Evolutionary conservation across 345 rosid species (phyloP).

Genomic region (Heritiera fomes): DNA sequence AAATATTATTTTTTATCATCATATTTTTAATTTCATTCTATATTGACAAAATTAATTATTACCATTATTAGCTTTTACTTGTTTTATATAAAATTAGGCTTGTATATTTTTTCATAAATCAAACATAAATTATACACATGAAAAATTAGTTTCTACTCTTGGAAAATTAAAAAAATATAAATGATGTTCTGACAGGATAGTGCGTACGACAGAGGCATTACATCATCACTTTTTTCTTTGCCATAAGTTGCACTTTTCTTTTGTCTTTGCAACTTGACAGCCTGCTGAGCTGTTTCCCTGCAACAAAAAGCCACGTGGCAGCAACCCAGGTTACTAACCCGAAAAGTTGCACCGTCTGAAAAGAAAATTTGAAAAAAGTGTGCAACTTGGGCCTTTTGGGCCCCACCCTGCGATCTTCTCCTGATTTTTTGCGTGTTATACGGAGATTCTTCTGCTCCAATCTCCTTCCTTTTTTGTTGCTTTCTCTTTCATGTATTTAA

Average conservation of each 20-base stretch:
- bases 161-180: too few species aligned
- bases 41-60: too few species aligned
- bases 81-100: too few species aligned
- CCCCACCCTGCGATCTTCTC: constrained; percentile 26
- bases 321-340: not conserved
- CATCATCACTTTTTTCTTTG: too few species aligned
- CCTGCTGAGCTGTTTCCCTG: constrained; percentile 27
- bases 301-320: constrained; percentile 29
- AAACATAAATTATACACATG: too few species aligned
- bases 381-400: constrained; percentile 30
- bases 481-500: not conserved
- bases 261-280: constrained; percentile 18
- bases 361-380: not conserved
- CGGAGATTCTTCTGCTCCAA: constrained; percentile 23
- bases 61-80: too few species aligned
- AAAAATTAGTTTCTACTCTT: too few species aligned
- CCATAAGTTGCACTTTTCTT: not conserved
- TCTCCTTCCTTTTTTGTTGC: not conserved
- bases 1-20: too few species aligned
- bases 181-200: too few species aligned
- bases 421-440: constrained; percentile 28
- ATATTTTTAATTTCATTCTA: too few species aligned
- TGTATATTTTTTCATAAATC: too few species aligned
- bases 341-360: not conserved
- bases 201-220: too few species aligned